Evolutionary conservation across 2,329 filamentous ascomycete species (phyloP).

Genomic region (Furcasterigmium sp.): DNA sequence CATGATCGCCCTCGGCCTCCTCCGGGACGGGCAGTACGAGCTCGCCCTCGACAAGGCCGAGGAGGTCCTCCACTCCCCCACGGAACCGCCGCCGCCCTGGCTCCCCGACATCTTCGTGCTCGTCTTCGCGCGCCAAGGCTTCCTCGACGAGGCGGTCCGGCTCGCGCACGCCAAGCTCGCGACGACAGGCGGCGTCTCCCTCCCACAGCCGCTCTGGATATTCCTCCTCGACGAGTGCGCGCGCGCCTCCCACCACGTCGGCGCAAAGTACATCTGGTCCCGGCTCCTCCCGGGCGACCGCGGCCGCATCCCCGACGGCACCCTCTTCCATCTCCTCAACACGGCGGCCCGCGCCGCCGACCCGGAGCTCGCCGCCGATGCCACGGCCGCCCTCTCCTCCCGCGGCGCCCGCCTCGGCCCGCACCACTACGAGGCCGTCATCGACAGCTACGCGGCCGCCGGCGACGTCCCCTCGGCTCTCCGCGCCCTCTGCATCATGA

Average conservation of each 20-base stretch:
- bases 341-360: conserved; percentile 68
- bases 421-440: conserved; percentile 75
- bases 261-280: conserved; percentile 67
- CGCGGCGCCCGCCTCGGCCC: conserved; percentile 52
- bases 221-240: conserved; percentile 74
- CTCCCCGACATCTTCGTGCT: conserved; percentile 74
- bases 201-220: conserved; percentile 52
- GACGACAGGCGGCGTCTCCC: conserved; percentile 23
- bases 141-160: conserved; percentile 71
- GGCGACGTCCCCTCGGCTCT: conserved; percentile 63
- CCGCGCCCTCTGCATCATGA: conserved; percentile 68
- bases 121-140: conserved; percentile 63
- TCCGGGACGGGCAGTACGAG: conserved; percentile 81
- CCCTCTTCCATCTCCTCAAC: conserved; percentile 64
- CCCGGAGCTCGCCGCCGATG: conserved; percentile 61
- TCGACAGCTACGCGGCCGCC: conserved; percentile 60
- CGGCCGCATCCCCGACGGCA: conserved; percentile 58
- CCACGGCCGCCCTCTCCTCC: conserved; percentile 59
- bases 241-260: conserved; percentile 54
- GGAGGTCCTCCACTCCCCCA: conserved; percentile 52
- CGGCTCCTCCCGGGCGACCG: conserved; percentile 38
- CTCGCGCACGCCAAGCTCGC: conserved; percentile 55
- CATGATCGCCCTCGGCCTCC: conserved; percentile 64
- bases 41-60: conserved; percentile 69
- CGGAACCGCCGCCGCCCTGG: conserved; percentile 58